phyloP scores from a whole-genome alignment of 352 stramenopile species.

The Globisporangium middletonii region DNA sequence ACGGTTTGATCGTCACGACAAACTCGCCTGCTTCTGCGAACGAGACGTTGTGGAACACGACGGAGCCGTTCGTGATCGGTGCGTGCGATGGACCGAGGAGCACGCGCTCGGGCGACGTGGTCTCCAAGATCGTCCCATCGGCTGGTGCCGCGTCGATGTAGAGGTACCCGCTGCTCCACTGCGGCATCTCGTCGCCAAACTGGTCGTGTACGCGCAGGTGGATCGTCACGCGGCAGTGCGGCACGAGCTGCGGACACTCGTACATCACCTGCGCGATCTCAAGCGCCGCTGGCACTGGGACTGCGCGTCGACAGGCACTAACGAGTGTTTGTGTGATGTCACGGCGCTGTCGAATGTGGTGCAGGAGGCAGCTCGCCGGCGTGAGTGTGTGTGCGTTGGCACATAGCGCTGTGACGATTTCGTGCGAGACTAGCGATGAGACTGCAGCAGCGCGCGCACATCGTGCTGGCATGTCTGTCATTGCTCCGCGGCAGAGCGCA shows the following conservation, averaged over 20 bases:
- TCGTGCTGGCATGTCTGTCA: conserved; percentile 20
- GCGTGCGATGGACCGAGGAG: conserved; percentile 5
- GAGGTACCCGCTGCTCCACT: conserved; percentile 19
- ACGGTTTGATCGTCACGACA: conserved; percentile 23
- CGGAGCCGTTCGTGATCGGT: conserved; percentile 31
- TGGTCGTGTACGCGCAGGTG: conserved; percentile 44
- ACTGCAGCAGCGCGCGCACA: conserved; percentile 30
- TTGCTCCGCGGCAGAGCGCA: conserved; percentile 28
- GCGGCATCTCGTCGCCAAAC: conserved; percentile 37
- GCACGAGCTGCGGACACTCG: conserved; percentile 33
- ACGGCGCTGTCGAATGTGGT: conserved; percentile 23
- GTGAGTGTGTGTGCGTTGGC: conserved; percentile 21
- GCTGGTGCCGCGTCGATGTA: conserved; percentile 13
- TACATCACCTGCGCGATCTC: conserved; percentile 43
- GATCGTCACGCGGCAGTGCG: conserved; percentile 35
- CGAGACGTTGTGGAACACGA: conserved; percentile 25
- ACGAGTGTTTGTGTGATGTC: conserved; percentile 19
- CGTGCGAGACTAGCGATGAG: conserved; percentile 24
- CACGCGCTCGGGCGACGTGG: conserved; percentile 1
- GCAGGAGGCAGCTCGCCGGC: conserved; percentile 35
- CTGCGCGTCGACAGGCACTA: conserved; percentile 23
- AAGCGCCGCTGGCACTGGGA: conserved; percentile 22
- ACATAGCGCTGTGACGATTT: conserved; percentile 29
- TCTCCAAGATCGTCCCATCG: background rate
- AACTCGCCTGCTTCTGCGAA: conserved; percentile 43